Evolutionary conservation across 148 eudicot species (phyloP).

Genomic region (Rhododendron kiyosumense): DNA sequence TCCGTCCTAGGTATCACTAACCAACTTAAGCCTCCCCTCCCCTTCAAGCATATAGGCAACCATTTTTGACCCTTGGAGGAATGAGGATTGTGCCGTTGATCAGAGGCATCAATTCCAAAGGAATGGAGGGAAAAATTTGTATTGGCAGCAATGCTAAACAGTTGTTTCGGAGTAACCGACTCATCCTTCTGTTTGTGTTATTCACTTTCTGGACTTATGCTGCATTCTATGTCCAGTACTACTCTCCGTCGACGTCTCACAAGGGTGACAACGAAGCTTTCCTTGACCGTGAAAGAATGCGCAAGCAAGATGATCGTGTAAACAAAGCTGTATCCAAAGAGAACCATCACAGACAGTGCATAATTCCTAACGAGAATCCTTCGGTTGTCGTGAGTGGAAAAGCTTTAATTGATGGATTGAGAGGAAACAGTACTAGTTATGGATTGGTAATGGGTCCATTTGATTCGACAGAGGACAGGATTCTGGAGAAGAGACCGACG

Average conservation of each 20-base stretch:
- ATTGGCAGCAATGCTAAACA: slow-evolving; percentile 24
- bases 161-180: slow-evolving; percentile 62
- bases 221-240: slow-evolving; percentile 72
- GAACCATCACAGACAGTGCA: slow-evolving; percentile 10
- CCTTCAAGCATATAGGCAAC: neutral
- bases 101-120: neutral
- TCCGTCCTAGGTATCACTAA: neutral
- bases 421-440: slow-evolving; percentile 41
- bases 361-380: too few relatives aligned
- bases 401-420: slow-evolving; percentile 14
- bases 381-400: neutral
- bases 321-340: slow-evolving; percentile 16
- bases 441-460: slow-evolving; percentile 89
- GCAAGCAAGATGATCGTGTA: neutral
- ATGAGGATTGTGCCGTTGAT: neutral
- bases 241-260: slow-evolving; percentile 69
- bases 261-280: slow-evolving; percentile 37
- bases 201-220: slow-evolving; percentile 90
- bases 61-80: too few relatives aligned
- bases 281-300: slow-evolving; percentile 28
- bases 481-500: slow-evolving; percentile 77
- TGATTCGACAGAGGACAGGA: slow-evolving; percentile 64
- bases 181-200: slow-evolving; percentile 79
- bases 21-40: neutral
- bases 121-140: slow-evolving; percentile 44